Base-by-base conservation (phyloP, 108 stramenopile genomes). In the Schizochytrium sp. region DNA sequence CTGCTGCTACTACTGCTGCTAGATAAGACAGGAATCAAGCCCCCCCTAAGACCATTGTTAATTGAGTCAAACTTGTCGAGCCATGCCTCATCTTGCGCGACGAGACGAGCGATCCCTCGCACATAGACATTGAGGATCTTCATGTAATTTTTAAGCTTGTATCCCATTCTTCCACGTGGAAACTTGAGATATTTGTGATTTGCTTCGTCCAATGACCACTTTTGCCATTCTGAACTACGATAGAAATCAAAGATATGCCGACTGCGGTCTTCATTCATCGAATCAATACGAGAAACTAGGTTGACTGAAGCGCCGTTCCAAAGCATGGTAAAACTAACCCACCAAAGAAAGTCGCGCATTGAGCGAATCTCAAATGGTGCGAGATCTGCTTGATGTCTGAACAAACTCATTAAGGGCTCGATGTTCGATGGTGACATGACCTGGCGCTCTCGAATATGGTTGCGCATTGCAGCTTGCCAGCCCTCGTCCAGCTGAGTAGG, bases 311-410 rank as follows among this genome's bases (percentile, higher is more conserved):
- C 64, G 42, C 28, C 5, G 64, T 69, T 69, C 64, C 64, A 69
- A 2, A 69, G 64, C 64, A 69, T 69, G 0, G 64, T 69, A 44
- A 69, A 69, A 44, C 28, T 15, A 38, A 44, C 15, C 64, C 64
- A 69, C 64, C 64, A 69, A 38, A 69, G 64, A 44, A 44, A 69
- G 64, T 69, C 64, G 64, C 64, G 64, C 64, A 69, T 10, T 44
- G 64, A 28, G 5, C 10, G 19, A 8, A 69, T 28, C 12, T 12
- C 2, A 15, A 69, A 69, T 7, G 64, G 64, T 15, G 64, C 64
- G 5, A 69, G 64, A 44, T 69, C 64, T 44, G 64, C 64, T 3
- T 69, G 64, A 8, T 28, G 64, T 44, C 64, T 38, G 42, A 69
- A 69, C 8, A 69, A 44, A 8, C 64, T 12, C 64, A 69, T 1